Evolutionary conservation across 2,329 filamentous ascomycete genomes (phyloP), one percentile per base, ranked within the genome.

Genomic region (Diaporthe sp.): DNA sequence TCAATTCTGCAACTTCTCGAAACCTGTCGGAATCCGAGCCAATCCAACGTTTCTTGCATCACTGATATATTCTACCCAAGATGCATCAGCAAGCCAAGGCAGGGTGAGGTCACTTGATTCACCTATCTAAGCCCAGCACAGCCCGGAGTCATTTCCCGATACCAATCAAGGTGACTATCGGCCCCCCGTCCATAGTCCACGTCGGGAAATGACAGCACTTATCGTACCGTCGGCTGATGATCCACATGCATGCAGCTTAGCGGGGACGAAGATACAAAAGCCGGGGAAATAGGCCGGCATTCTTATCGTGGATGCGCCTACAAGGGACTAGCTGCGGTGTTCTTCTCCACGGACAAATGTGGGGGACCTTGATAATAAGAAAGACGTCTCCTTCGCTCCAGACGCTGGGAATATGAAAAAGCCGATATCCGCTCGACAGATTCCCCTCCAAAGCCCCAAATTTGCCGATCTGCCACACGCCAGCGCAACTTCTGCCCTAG

Each of bases 161-260:
- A 28, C 61, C 44, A 22, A 67, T 49, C 61, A 67, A 34, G 39
- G 9, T 34, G 25, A 15, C 15, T 46, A 49, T 34, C 17, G 25
- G 25, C 3, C 25, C 28, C 42, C 15, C 25, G n/a, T 13, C 34
- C 25, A 10, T 67, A 28, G 10, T 49, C 42, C 19, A 49, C 10
- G 61, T 49, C 61, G 61, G 61, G 25, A 34, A 67, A 67, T 34
- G 28, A 49, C 9, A 49, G 17, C 12, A 49, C 42, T 46, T 65
- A 46, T 65, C 42, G 7, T 62, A 3, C n/a, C 4, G 17, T 62
- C 39, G 39, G 59, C 59, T 22, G 59, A 5, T 46, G 15, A 46
- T 62, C 59, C 59, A 62, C 59, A 58, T 22, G 8, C 39, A 44
- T 62, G 58, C 58, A 62, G 37, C 17, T 62, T 19, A 42, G 37